phyloP scores from a whole-genome alignment of 768 basidiomycete species.

The Tylopilus plumbeoviolaceoides region DNA sequence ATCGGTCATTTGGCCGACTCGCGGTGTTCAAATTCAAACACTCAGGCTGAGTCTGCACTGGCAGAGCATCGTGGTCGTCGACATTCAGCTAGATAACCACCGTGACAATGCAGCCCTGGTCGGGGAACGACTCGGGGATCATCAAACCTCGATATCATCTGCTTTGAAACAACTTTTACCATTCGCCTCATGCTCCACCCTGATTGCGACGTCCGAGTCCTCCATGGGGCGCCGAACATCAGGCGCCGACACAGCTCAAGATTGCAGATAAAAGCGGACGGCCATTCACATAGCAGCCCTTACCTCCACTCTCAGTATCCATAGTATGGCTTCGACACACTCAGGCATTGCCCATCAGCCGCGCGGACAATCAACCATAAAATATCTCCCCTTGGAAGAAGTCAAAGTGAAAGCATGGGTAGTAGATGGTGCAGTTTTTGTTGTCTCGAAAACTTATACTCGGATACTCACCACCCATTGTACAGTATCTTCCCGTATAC shows the following conservation, averaged over 20 bases:
- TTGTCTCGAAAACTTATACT: constrained; percentile 3
- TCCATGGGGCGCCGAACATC: neutral
- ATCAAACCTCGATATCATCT: neutral
- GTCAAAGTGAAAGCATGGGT: constrained; percentile 39
- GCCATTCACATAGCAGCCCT: constrained; percentile 3
- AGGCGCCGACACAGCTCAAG: constrained; percentile 5
- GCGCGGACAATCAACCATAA: constrained; percentile 16
- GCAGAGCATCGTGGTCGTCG: too few relatives aligned
- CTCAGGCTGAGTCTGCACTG: too few relatives aligned
- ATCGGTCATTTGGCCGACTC: too few relatives aligned
- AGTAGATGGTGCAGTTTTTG: constrained; percentile 37
- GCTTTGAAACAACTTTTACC: neutral
- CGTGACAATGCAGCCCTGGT: too few relatives aligned
- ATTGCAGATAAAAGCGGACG: constrained; percentile 11
- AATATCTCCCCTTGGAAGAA: constrained; percentile 40
- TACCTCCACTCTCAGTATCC: neutral
- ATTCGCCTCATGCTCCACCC: neutral
- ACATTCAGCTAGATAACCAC: too few relatives aligned
- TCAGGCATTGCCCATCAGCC: constrained; percentile 33
- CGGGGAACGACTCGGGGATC: too few relatives aligned
- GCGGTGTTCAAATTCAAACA: too few relatives aligned
- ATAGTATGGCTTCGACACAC: constrained; percentile 15
- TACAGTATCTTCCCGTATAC: constrained; percentile 42
- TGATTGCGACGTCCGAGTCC: neutral
- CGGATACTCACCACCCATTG: neutral